Evolutionary conservation across 2,329 filamentous ascomycete genomes (phyloP), one percentile per base, ranked within the genome.

Genomic region (Penicillium sp.): DNA sequence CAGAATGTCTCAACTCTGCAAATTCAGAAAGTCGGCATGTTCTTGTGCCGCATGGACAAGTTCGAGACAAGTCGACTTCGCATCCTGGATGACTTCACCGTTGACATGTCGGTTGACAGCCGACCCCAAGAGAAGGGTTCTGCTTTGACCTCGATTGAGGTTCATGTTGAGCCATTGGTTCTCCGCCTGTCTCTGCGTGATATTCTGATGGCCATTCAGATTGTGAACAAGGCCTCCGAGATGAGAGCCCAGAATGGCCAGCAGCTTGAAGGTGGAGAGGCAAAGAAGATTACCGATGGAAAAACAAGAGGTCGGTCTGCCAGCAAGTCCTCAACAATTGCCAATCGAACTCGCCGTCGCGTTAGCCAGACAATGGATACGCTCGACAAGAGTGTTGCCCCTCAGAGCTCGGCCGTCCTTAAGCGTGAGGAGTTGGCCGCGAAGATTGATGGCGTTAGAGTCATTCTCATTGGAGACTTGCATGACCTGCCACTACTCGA

Each of bases 401-500:
- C 60, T 33, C 69, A 75, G 62, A 74, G 79, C 52, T 85, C 85
- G 49, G 79, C 82, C 27, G 78, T 87, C 2, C 77, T 88, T 58
- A 87, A 85, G 67, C 80, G 85, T 46, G 95, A 99, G 74, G 90
- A 96, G 69, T 82, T 99, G 69, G 90, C 88, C n/a, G 87, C 94
- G 24, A 88, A 87, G 3, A 83, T 99, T 53, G 91, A 96, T 63
- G 96, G 96, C 14, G 85, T 99, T 62, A 88, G 96, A 60, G 86
- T 99, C 2, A 91, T 99, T 14, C 82, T 99, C 16, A 97, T 99
- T 68, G 96, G 96, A 9, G 95, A 99, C 69, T 79, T 96, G 3
- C 96, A 99, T 70, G 96, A 99, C 77, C 82, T 99, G 67, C 96
- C 95, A 2, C 91, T 99, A 60, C 81, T 99, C 4, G 96, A 99